These are phyloP conservation scores for Cercophora sp. DNA, from an alignment of 495 filamentous ascomycete species.

Conservation along the genomic window DNA sequence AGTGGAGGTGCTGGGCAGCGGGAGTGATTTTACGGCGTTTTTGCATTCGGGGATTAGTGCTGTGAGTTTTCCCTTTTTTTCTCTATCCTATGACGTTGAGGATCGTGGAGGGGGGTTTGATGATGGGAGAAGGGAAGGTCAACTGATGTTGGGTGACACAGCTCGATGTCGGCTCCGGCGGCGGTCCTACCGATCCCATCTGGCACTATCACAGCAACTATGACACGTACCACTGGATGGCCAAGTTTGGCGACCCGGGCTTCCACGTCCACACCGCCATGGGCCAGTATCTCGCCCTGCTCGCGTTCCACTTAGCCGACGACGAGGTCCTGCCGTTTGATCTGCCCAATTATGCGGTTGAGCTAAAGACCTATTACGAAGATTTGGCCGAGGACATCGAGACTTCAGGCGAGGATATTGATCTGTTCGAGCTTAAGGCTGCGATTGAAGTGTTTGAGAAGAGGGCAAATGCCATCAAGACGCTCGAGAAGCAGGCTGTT, in stretches of 20 bases:
- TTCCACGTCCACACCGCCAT: conserved; percentile 71
- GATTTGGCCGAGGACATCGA: conserved; percentile 52
- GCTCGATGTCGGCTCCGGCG: conserved; percentile 69
- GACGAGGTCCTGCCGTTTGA: conserved; percentile 71
- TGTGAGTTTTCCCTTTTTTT: conserved; percentile 39
- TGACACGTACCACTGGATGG: conserved; percentile 82
- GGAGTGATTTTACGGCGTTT: conserved; percentile 84
- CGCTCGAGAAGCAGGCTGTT: conserved; percentile 47
- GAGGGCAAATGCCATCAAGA: background rate
- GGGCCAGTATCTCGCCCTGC: conserved; percentile 66
- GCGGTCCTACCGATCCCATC: conserved; percentile 38
- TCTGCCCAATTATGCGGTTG: conserved; percentile 61
- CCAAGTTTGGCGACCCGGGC: conserved; percentile 67
- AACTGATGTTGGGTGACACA: background rate
- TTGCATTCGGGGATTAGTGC: conserved; percentile 76
- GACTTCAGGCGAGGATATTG: conserved; percentile 52
- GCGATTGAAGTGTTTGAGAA: background rate
- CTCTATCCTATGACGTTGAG: conserved; percentile 35
- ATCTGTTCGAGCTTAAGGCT: conserved; percentile 39
- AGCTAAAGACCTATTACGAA: conserved; percentile 56
- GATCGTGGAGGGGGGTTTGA: too few relatives aligned
- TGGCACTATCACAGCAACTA: conserved; percentile 82
- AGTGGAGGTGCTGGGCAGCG: conserved; percentile 63
- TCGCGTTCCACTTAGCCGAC: conserved; percentile 73
- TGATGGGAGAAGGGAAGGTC: too few relatives aligned